Percentiles rank a stretch among this genome's conserved stretches.
These are phyloP conservation scores for Candida pini DNA, from an alignment of 805 yeast genomes.

Conservation along the genomic window DNA sequence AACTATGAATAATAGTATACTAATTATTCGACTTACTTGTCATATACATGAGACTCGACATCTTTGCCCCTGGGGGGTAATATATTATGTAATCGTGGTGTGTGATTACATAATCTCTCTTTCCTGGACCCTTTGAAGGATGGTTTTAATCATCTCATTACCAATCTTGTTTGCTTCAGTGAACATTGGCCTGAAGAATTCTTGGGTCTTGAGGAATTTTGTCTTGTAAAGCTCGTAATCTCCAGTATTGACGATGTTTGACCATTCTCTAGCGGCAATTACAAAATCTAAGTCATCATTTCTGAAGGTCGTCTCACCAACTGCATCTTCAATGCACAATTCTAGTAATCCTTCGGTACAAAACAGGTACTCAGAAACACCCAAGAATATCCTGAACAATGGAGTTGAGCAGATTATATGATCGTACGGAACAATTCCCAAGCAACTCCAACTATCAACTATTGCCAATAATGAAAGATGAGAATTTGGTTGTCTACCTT, in stretches of 20 bases:
- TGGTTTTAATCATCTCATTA: constrained; percentile 88
- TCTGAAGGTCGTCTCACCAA: constrained; percentile 62
- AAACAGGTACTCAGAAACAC: constrained; percentile 89
- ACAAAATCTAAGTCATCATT: constrained; percentile 91
- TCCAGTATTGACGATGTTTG: constrained; percentile 70
- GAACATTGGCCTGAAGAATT: constrained; percentile 80
- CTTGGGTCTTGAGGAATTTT: constrained; percentile 73
- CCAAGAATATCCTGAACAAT: constrained; percentile 81
- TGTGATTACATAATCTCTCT: constrained; percentile 8
- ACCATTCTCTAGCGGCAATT: constrained; percentile 86
- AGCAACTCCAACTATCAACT: constrained; percentile 87
- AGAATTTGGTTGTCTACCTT: constrained; percentile 70
- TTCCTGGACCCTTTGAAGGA: constrained; percentile 35
- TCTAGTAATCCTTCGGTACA: constrained; percentile 81
- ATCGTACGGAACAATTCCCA: constrained; percentile 87
- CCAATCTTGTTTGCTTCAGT: constrained; percentile 86
- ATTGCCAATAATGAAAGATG: constrained; percentile 86
- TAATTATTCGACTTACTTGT: no score
- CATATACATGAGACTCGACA: no score
- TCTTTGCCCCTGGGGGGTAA: no score
- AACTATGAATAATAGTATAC: no score
- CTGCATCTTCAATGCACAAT: constrained; percentile 67
- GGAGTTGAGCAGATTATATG: constrained; percentile 98
- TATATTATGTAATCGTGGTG: no score
- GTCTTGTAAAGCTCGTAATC: constrained; percentile 65